Evolutionary conservation across 768 basidiomycete genomes (phyloP).

Genomic region (Termitomyces sp.): DNA sequence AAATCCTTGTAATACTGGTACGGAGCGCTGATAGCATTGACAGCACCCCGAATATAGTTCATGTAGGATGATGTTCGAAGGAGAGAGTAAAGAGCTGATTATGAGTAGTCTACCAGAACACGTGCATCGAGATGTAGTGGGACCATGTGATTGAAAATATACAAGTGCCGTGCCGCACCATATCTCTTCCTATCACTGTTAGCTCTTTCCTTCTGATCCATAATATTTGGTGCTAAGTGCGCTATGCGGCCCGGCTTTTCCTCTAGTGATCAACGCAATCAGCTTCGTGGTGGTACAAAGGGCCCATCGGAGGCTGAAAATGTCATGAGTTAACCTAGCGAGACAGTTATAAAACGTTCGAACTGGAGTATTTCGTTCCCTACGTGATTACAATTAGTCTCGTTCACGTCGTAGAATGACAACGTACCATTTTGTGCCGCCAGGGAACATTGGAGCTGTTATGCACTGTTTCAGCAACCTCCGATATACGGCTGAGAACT

Average conservation of each 20-base stretch:
- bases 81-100: conserved; percentile 2
- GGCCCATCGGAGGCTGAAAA: conserved; percentile 53
- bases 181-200: background rate
- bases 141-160: conserved; percentile 16
- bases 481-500: background rate
- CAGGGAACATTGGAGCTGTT: conserved; percentile 75
- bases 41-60: conserved; percentile 87
- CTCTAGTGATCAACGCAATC: conserved; percentile 27
- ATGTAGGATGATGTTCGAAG: conserved; percentile 33
- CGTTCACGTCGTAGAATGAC: conserved; percentile 1
- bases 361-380: conserved; percentile 84
- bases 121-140: conserved; percentile 10
- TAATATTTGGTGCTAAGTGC: background rate
- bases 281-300: conserved; percentile 60
- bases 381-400: conserved; percentile 18
- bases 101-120: conserved; percentile 2
- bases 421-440: conserved; percentile 93
- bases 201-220: conserved; percentile 1
- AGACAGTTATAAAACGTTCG: conserved; percentile 20
- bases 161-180: background rate
- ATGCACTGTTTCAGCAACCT: conserved; percentile 2
- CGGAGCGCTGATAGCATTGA: conserved; percentile 78
- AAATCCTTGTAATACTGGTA: conserved; percentile 88
- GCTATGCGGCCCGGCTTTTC: background rate
- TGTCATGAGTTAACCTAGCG: conserved; percentile 10